Base-by-base conservation (phyloP, 441 rosid genomes). In the Codiaeum variegatum region DNA sequence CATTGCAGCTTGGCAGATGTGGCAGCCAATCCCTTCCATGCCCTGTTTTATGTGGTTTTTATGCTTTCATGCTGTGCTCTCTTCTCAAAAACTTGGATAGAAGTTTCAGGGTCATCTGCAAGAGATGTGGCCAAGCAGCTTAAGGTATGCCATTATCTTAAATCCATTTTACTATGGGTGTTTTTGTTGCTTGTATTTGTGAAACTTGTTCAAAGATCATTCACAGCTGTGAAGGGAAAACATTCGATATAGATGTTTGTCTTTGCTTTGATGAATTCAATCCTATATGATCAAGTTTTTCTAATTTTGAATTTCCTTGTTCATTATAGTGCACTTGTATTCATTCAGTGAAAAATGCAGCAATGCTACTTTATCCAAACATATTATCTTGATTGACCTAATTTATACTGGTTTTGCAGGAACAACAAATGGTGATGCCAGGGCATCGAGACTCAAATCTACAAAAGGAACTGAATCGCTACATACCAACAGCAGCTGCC, bases 371-470 rank as follows among this genome's bases (percentile, higher is more conserved):
- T n/a, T 29, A 58, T 58, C 32, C 18, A 58, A 58, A 26, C 23
- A 51, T 51, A 6, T 51, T 51, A 3, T 0, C 62, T 58, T 26
- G 26, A n/a, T 58, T 24, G 9, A 52, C 11, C 23, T 21, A 11
- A 59, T 15, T 60, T 60, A 5, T 60, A 23, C 1, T 72, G 61
- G n/a, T 70, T 65, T 0, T 80, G 40, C 83, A 92, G 97, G 97
- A 92, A 78, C 97, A 92, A 89, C 97, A 92, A 89, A 92, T 92
- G 97, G 94, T 92, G 73, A 92, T 92, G 97, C 96, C 97, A 0
- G 97, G 97, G 28, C 97, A 92, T 44, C 86, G 97, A 31, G 97
- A 92, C 62, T 91, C 97, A 0, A 92, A 90, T 81, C 79, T 92
- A 7, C 96, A 90, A 77, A 92, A 92, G 75, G 97, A 92, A 78